Evolutionary conservation across 805 yeast species (phyloP).

Genomic region (Suhomyces tanzawaensis): DNA sequence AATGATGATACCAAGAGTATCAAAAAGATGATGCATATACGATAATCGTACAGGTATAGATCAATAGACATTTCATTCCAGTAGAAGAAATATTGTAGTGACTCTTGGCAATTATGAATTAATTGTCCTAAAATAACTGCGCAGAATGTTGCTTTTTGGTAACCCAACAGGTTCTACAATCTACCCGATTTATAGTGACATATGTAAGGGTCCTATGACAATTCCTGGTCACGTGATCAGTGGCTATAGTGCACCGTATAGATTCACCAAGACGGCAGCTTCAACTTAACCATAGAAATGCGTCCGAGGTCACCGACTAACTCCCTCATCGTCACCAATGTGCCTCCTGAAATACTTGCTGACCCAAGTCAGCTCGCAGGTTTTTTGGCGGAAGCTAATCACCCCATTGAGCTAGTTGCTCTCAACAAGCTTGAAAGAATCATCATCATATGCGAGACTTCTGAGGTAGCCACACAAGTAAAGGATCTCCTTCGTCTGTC

Average conservation of each 20-base stretch:
- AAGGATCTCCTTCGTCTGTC: constrained; percentile 14
- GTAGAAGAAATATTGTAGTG: no score
- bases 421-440: constrained; percentile 34
- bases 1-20: constrained; percentile 18
- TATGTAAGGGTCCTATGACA: no score
- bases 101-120: no score
- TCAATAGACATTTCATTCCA: no score
- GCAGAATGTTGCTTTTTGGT: no score
- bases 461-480: constrained; percentile 20
- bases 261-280: no score
- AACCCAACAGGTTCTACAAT: no score
- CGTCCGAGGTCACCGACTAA: constrained; percentile 19
- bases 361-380: constrained; percentile 27
- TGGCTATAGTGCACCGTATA: no score
- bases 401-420: constrained; percentile 31
- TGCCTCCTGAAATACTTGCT: constrained; percentile 18
- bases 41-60: no score
- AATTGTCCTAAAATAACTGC: no score
- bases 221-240: no score
- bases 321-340: constrained; percentile 35
- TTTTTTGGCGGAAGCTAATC: constrained; percentile 21
- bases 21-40: constrained; percentile 25
- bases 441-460: constrained; percentile 30
- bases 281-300: background rate
- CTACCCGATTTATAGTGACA: no score